Evolutionary conservation across 495 filamentous ascomycete genomes (phyloP).

Genomic region (Elasticomyces elasticus): DNA sequence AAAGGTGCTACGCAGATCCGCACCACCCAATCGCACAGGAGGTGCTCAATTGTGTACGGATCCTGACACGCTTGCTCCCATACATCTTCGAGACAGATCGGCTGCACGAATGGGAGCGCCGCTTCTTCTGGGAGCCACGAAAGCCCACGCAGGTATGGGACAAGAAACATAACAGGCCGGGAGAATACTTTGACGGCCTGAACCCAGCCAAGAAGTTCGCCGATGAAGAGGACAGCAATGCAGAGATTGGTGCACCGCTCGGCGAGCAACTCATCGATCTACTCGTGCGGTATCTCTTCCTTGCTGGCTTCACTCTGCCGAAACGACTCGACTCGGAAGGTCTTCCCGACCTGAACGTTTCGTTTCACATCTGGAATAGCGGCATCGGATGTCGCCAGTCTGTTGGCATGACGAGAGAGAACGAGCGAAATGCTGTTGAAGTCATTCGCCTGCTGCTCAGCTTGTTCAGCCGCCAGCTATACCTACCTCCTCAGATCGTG

Average conservation of each 20-base stretch:
- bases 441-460: conserved; percentile 79
- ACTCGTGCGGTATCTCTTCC: conserved; percentile 83
- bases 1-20: conserved; percentile 79
- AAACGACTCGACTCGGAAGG: conserved; percentile 35
- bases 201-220: conserved; percentile 42
- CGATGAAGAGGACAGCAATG: conserved; percentile 48
- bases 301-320: conserved; percentile 77
- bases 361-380: conserved; percentile 94
- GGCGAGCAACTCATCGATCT: conserved; percentile 92
- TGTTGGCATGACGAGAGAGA: conserved; percentile 77
- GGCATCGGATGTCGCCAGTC: conserved; percentile 91
- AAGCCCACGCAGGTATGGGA: conserved; percentile 28
- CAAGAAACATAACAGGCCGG: conserved; percentile 1
- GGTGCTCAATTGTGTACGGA: conserved; percentile 84
- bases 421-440: conserved; percentile 86
- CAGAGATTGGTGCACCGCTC: conserved; percentile 72
- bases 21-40: conserved; percentile 69
- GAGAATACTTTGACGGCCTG: conserved; percentile 14
- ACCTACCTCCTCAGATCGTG: conserved; percentile 69
- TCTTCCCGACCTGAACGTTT: conserved; percentile 53
- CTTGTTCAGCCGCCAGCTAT: conserved; percentile 83
- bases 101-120: conserved; percentile 77
- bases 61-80: conserved; percentile 83
- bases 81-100: conserved; percentile 88
- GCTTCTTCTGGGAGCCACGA: conserved; percentile 81